Percentiles rank a stretch among this genome's conserved stretches.
phyloP scores from a whole-genome alignment of 805 yeast genomes.

The Metschnikowia cubensis region DNA sequence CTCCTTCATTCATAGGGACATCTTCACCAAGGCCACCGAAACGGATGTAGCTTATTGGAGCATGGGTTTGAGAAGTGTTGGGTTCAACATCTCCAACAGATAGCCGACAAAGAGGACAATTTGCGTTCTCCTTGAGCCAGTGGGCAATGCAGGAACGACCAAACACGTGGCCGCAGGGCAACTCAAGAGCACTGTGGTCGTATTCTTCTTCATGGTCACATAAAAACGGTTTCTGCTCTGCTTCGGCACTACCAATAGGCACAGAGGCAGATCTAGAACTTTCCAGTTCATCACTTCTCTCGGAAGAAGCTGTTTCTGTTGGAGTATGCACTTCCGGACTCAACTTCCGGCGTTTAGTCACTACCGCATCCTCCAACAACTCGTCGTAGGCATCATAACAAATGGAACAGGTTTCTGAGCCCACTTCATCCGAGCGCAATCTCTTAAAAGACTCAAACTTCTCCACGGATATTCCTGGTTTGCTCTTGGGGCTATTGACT shows the following conservation, averaged over 20 bases:
- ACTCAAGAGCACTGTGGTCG: constrained; percentile 59
- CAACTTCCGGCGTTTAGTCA: constrained; percentile 15
- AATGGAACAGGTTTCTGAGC: constrained; percentile 50
- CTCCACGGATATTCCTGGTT: constrained; percentile 51
- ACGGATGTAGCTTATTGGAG: constrained; percentile 14
- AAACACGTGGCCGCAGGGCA: constrained; percentile 86
- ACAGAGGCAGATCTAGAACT: not conserved
- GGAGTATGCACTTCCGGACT: constrained; percentile 10
- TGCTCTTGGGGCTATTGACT: constrained; percentile 44
- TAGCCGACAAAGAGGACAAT: constrained; percentile 85
- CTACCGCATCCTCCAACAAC: constrained; percentile 4
- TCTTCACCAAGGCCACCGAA: constrained; percentile 12
- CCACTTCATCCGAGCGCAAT: constrained; percentile 20
- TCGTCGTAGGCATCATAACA: constrained; percentile 51
- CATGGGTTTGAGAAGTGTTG: not conserved
- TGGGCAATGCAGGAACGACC: constrained; percentile 80
- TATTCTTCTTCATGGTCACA: constrained; percentile 15
- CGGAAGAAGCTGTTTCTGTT: constrained; percentile 12
- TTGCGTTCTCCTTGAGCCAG: constrained; percentile 72
- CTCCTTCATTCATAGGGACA: not conserved
- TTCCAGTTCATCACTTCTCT: constrained; percentile 3
- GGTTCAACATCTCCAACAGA: constrained; percentile 16
- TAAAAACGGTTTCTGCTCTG: constrained; percentile 10
- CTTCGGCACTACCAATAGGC: not conserved
- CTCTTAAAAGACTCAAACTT: constrained; percentile 50